Evolutionary conservation across 305 asterid genomes (phyloP), one percentile per base, ranked within the genome.

Genomic region (Fraxinus paxiana): DNA sequence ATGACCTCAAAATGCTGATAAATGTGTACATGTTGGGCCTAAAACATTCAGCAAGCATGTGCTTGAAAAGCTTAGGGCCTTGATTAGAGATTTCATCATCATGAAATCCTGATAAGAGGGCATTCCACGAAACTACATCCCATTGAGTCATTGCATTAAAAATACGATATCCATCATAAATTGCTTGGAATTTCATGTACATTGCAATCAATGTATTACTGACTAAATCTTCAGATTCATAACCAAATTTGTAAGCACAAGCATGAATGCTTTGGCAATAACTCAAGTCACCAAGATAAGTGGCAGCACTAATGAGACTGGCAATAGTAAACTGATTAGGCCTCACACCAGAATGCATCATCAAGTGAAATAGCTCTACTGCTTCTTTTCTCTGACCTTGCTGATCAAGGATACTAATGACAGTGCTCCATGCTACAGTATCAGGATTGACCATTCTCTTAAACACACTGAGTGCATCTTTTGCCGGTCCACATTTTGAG

Each of bases 271-370:
- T 89, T 82, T 83, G 87, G 85, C 93, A 92, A 83, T 89, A 90
- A 56, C 28, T 77, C 28, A 78, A 80, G 84, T 92, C 88, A 77
- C 89, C 92, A 83, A 88, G 81, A 84, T 83, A 95, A 76, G 90
- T 61, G 48, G 97, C 92, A 77, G 93, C 88, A 81, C 93, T 92
- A 73, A 87, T 84, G 80, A 91, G 79, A 85, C 90, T 90, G 28
- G 98, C 85, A 35, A 94, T 87, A 48, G 97, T 89, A 85, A 89
- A 94, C 82, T 93, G 90, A 81, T 94, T 94, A 79, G 98, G 97
- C 76, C 84, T 86, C 82, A 88, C 69, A 79, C 90, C 95, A n/a
- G 90, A 88, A 81, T 41, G 82, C 83, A 86, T 86, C 97, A 94
- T 93, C 85, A 70, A 82, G 87, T 38, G 77, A 84, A 93, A 94